Evolutionary conservation across 768 basidiomycete genomes (phyloP).

Genomic region (Albatrellus ellisii): DNA sequence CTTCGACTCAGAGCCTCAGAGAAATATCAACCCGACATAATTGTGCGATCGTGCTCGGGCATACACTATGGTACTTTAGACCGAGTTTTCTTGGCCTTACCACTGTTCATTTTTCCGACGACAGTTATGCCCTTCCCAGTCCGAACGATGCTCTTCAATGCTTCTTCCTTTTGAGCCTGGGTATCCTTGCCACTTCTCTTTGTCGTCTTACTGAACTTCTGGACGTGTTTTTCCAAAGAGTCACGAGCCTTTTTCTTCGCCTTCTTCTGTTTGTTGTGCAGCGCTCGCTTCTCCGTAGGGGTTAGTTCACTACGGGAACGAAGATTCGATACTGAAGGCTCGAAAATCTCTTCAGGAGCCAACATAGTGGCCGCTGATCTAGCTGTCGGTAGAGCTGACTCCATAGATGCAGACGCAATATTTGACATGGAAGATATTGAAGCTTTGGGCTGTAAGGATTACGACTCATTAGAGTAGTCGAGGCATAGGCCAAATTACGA

Average conservation of each 20-base stretch:
- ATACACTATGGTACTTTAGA: too few relatives aligned
- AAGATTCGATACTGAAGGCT: constrained; percentile 39
- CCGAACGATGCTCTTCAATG: constrained; percentile 73
- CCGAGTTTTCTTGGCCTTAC: background rate
- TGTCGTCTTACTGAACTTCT: constrained; percentile 46
- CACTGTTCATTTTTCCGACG: constrained; percentile 53
- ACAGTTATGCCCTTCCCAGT: constrained; percentile 79
- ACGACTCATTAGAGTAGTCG: constrained; percentile 5
- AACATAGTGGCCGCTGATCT: constrained; percentile 68
- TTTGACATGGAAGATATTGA: constrained; percentile 78
- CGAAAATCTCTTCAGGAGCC: constrained; percentile 87
- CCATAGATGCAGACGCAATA: constrained; percentile 66
- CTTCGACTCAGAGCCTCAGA: too few relatives aligned
- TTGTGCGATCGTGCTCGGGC: too few relatives aligned
- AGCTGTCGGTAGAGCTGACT: constrained; percentile 82
- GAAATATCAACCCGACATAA: too few relatives aligned
- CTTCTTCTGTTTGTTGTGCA: constrained; percentile 59
- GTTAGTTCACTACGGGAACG: constrained; percentile 72
- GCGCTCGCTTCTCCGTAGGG: constrained; percentile 65
- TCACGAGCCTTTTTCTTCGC: constrained; percentile 55
- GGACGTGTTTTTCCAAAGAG: constrained; percentile 46
- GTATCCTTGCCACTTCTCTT: constrained; percentile 30
- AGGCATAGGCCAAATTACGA: constrained; percentile 17
- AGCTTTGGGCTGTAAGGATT: constrained; percentile 66
- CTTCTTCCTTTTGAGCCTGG: constrained; percentile 77